A percentile compares a stretch with the other conserved stretches of the same genome.
Conservation (phyloP, 2,329 filamentous ascomycete species). For the Exutisphaerella laricina region DNA sequence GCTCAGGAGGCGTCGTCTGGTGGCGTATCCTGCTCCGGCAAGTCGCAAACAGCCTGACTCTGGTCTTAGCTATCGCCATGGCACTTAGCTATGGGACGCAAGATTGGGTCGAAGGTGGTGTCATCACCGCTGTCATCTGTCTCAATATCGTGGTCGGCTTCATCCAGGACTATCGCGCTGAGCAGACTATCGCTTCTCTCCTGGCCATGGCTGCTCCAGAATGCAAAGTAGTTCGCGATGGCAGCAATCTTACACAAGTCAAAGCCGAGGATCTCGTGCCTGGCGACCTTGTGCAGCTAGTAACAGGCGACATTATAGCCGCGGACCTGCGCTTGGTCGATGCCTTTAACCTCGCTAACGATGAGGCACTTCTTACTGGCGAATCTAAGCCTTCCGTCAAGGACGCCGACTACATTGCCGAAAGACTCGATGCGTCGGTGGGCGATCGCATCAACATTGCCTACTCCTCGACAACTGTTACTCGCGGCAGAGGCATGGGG, state of each 20-base stretch:
- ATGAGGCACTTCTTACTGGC: conserved; percentile 66
- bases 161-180: conserved; percentile 55
- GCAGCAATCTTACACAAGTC: conserved; percentile 47
- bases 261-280: conserved; percentile 56
- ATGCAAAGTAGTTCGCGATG: conserved; percentile 51
- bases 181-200: conserved; percentile 55
- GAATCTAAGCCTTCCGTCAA: conserved; percentile 52
- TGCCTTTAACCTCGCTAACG: conserved; percentile 68
- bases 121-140: conserved; percentile 53
- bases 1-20: conserved; percentile 27
- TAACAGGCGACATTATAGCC: conserved; percentile 62
- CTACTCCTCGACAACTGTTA: conserved; percentile 60
- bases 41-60: conserved; percentile 35
- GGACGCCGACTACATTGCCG: conserved; percentile 26
- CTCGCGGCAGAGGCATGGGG: conserved; percentile 56
- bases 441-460: conserved; percentile 60
- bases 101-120: conserved; percentile 57
- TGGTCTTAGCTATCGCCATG: conserved; percentile 53
- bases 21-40: conserved; percentile 34
- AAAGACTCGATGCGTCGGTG: conserved; percentile 44
- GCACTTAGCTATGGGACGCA: conserved; percentile 52
- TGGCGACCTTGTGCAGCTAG: conserved; percentile 60
- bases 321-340: conserved; percentile 58
- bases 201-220: conserved; percentile 52
- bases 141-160: conserved; percentile 57